Conservation (phyloP, 768 basidiomycete species). For the Baorangia bicolor region DNA sequence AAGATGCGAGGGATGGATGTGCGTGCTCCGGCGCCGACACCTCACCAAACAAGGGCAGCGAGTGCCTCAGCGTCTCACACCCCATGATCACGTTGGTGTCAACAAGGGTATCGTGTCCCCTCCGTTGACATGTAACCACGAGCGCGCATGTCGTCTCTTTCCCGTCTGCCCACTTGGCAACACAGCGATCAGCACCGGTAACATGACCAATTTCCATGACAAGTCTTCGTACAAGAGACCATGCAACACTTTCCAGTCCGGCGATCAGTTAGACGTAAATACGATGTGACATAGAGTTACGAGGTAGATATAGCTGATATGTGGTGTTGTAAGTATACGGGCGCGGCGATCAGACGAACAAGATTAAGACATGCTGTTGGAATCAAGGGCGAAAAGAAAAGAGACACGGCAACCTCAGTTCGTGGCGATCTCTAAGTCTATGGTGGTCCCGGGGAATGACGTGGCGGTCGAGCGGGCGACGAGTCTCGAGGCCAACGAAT, state of each 20-base stretch:
- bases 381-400: not conserved
- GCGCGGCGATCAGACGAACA: conserved; percentile 11
- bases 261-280: conserved; percentile 8
- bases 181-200: too few species aligned
- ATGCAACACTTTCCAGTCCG: not conserved
- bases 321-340: conserved; percentile 20
- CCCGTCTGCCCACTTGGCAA: too few species aligned
- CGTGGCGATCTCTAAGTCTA: conserved; percentile 21
- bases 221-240: not conserved
- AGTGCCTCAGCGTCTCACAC: too few species aligned
- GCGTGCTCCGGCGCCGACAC: too few species aligned
- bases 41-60: too few species aligned
- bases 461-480: conserved; percentile 8
- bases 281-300: conserved; percentile 23
- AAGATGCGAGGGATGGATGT: too few species aligned
- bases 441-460: conserved; percentile 8
- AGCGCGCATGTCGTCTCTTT: too few species aligned
- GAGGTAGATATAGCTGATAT: conserved; percentile 24
- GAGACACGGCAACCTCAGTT: not conserved
- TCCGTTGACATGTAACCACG: too few species aligned
- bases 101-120: too few species aligned
- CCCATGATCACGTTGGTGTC: too few species aligned
- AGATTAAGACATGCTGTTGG: conserved; percentile 20
- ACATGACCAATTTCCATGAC: too few species aligned
- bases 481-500: not conserved